Conservation (phyloP, 345 rosid genomes). For the Populus simonii region DNA sequence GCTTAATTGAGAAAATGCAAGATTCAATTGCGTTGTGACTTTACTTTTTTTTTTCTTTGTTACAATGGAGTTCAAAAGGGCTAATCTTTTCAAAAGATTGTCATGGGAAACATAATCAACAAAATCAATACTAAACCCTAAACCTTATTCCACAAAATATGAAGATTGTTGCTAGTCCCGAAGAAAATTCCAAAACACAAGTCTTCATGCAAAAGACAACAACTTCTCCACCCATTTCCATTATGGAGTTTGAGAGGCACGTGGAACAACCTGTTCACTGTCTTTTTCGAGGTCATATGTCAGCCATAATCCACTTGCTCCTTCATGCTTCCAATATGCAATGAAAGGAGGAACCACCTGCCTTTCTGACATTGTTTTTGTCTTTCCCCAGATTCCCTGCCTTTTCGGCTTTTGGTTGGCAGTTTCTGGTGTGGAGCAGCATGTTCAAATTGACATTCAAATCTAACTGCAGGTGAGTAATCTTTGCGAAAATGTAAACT, state of each 20-base stretch:
- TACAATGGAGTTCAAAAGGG: neutral
- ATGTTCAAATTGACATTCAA: neutral
- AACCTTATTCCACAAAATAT: no score
- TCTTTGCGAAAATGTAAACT: neutral
- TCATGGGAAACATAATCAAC: no score
- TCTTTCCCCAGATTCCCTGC: neutral
- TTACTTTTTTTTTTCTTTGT: neutral
- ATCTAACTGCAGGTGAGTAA: neutral
- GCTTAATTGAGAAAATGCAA: no score
- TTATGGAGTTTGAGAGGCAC: neutral
- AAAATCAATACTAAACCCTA: neutral
- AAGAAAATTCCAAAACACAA: neutral
- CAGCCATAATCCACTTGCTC: neutral
- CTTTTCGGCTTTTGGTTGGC: neutral
- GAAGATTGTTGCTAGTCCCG: neutral
- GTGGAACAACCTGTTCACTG: conserved; percentile 6
- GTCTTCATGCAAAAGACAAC: no score
- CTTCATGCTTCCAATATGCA: neutral
- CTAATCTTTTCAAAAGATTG: neutral
- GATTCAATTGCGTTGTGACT: neutral
- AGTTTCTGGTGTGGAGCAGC: conserved; percentile 6
- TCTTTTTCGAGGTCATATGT: neutral
- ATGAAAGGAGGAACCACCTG: neutral
- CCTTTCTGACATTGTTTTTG: neutral
- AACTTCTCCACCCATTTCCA: neutral